These are phyloP conservation scores for Huntiella omanensis DNA, from an alignment of 2,329 filamentous ascomycete species.

Conservation along the genomic window DNA sequence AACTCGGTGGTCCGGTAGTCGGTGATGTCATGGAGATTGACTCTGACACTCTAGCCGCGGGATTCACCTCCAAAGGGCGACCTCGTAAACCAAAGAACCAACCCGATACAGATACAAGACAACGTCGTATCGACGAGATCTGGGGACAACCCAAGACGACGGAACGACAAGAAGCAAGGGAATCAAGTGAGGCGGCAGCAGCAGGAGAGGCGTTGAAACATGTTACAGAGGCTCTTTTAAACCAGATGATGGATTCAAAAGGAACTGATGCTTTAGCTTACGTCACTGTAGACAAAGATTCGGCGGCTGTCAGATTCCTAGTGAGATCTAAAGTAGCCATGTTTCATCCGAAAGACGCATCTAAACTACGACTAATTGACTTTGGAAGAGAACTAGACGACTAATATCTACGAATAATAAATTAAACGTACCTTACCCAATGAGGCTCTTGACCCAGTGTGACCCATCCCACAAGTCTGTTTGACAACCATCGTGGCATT, in stretches of 20 bases:
- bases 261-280: slow-evolving; percentile 38
- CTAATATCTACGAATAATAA: slow-evolving; percentile 14
- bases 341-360: slow-evolving; percentile 46
- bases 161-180: slow-evolving; percentile 14
- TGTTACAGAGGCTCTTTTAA: slow-evolving; percentile 41
- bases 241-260: slow-evolving; percentile 33
- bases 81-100: slow-evolving; percentile 28
- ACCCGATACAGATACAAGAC: slow-evolving; percentile 30
- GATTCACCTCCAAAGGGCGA: slow-evolving; percentile 41
- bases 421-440: too few species aligned
- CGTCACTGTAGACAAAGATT: slow-evolving; percentile 38
- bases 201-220: slow-evolving; percentile 38
- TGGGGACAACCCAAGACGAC: slow-evolving; percentile 26
- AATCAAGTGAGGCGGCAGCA: slow-evolving; percentile 29
- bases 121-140: slow-evolving; percentile 45
- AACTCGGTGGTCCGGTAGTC: slow-evolving; percentile 65
- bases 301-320: slow-evolving; percentile 43
- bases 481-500: too few species aligned
- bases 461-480: too few species aligned
- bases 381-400: slow-evolving; percentile 45
- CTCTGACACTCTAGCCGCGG: slow-evolving; percentile 37
- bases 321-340: slow-evolving; percentile 46
- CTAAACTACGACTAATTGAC: slow-evolving; percentile 38
- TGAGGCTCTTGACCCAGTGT: too few species aligned
- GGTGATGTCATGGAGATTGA: slow-evolving; percentile 51